Conservation (phyloP, 225 moss, liverwort and hornwort species). For the Bryum argenteum region DNA sequence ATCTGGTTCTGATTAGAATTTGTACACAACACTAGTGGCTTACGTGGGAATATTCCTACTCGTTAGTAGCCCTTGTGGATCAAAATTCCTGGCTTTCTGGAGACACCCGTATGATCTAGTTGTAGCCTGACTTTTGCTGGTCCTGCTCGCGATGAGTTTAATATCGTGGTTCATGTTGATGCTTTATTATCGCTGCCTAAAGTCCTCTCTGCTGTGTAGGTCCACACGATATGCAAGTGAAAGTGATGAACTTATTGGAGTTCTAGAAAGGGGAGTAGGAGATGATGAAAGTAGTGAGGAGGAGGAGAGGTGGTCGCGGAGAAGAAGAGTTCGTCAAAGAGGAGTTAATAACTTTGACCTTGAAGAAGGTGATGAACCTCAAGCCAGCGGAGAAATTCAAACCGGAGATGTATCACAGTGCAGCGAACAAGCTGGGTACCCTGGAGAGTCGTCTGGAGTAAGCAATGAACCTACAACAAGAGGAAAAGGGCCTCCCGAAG, state of each 20-base stretch:
- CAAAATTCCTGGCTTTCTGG: slow-evolving; percentile 14
- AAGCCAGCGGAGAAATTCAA: slow-evolving; percentile 42
- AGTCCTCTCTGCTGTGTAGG: slow-evolving; percentile 32
- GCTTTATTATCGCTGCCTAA: slow-evolving; percentile 13
- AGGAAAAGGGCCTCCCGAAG: slow-evolving; percentile 56
- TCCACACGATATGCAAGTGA: slow-evolving; percentile 52
- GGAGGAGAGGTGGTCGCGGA: slow-evolving; percentile 79
- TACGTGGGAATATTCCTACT: background rate
- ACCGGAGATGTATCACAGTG: slow-evolving; percentile 38
- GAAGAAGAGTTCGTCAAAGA: slow-evolving; percentile 46
- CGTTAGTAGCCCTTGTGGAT: slow-evolving; percentile 12
- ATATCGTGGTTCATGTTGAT: slow-evolving; percentile 6
- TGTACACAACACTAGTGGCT: slow-evolving; percentile 4
- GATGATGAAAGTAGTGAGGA: slow-evolving; percentile 90
- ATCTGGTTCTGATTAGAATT: slow-evolving; percentile 12
- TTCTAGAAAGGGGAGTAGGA: slow-evolving; percentile 52
- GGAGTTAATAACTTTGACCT: slow-evolving; percentile 39
- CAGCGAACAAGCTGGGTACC: slow-evolving; percentile 49
- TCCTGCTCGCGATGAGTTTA: slow-evolving; percentile 5
- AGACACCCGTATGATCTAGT: slow-evolving; percentile 8
- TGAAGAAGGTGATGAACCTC: slow-evolving; percentile 47
- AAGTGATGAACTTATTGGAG: slow-evolving; percentile 53
- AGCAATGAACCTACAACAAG: slow-evolving; percentile 35
- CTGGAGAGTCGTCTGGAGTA: slow-evolving; percentile 61
- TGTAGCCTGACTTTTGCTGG: slow-evolving; percentile 15